A percentile compares a stretch with the other conserved stretches of the same genome.
phyloP scores from a whole-genome alignment of 2,329 filamentous ascomycete genomes.

The Apiospora rasikravindrae region DNA sequence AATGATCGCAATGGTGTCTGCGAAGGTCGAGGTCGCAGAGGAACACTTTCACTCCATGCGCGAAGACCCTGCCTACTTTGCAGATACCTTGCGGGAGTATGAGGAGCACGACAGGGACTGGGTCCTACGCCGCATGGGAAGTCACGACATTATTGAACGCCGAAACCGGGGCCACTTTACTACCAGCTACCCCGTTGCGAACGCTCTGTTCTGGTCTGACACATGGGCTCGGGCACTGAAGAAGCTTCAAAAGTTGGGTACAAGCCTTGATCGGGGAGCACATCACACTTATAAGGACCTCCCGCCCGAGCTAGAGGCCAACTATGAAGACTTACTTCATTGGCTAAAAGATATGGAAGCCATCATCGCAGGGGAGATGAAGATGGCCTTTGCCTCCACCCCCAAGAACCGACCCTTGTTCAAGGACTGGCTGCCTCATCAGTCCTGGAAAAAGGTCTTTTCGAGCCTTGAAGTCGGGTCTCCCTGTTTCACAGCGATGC shows the following conservation, averaged over 20 bases:
- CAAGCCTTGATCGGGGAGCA: background rate
- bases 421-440: background rate
- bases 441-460: background rate
- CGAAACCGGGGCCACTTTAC: background rate
- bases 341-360: background rate
- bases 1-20: constrained; percentile 21
- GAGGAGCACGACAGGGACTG: background rate
- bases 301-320: background rate
- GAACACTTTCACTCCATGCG: constrained; percentile 28
- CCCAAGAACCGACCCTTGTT: background rate
- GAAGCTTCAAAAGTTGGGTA: background rate
- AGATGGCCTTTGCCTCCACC: background rate
- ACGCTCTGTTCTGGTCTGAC: background rate
- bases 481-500: background rate
- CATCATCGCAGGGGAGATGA: background rate
- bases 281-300: background rate
- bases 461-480: too few relatives aligned
- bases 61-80: constrained; percentile 28
- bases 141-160: too few relatives aligned
- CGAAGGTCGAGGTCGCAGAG: constrained; percentile 24
- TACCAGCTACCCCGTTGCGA: background rate
- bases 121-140: too few relatives aligned
- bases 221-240: background rate
- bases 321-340: background rate
- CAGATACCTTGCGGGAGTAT: constrained; percentile 20